Base-by-base conservation (phyloP, 495 filamentous ascomycete species). In the Neurospora sp. region DNA sequence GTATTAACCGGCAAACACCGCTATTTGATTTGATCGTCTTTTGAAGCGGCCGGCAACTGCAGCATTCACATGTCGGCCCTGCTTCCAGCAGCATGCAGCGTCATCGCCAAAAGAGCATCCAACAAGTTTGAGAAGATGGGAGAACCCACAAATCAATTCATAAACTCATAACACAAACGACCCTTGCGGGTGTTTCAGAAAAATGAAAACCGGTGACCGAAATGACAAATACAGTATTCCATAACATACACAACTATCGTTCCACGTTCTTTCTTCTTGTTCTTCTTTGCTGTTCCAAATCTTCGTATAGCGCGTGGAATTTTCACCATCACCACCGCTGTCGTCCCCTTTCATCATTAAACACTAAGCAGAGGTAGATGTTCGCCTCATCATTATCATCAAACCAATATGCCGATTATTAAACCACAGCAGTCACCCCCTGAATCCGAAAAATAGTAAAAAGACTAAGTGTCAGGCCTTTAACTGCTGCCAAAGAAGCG, bases 401-500 rank as follows among this genome's bases (percentile, higher is more conserved):
- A 62, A 31, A 62, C 54, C 54, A 62, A 34, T 34, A 62, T 62
- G 54, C 54, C 54, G 54, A 62, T 62, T 62, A 62, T 62, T 62
- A 62, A 62, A 34, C 54, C 54, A 62, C 28, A 62, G 15, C 28
- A 62, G 28, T 28, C 54, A 34, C 28, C 54, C 54, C 54, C 54
- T 34, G 28, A 34, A 31, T 62, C 54, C 54, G 54, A 62, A 62
- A 28, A 62, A 19, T 17, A 9, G 13, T 31, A 34, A 62, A 31
- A 19, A 34, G 15, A 4, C 13, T 31, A 62, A 8, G 15, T 28
- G 3, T 62, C 13, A 62, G 54, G 54, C 24, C 54, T 34, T 34
- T 34, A 62, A 62, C 28, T 62, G 28, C 54, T 62, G 54, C 54
- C 54, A 45, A 82, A 82, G 69, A 82, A 77, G 72, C 78, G 75